Evolutionary conservation across 176 grass and related monocot genomes (phyloP), one percentile per base, ranked within the genome.

Genomic region (Carex littledalei): DNA sequence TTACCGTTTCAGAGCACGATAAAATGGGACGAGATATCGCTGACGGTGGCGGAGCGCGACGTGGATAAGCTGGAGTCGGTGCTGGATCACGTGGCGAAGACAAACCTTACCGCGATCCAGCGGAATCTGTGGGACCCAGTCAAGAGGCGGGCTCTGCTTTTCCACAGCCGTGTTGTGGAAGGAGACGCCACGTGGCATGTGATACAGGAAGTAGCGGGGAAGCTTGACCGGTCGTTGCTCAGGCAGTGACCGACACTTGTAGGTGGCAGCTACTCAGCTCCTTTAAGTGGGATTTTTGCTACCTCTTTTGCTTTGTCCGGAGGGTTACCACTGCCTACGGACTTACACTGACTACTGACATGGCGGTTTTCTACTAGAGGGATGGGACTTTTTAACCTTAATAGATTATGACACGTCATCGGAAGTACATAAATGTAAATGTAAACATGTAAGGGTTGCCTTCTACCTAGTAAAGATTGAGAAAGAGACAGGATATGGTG

Each of bases 101-200:
- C 95, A 1, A 98, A 98, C 77, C 86, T 98, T 5, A 90, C 89
- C 0, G 34, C 2, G 8, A 94, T 98, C 81, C 95, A 94, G 85
- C 87, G 87, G 83, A 98, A 93, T 58, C 67, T 98, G 64, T 98
- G 92, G 95, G 92, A 98, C 45, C 95, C 92, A 13, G 80, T 80
- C n/a, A 94, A 88, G 69, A 80, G 91, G 2, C 87, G 84, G 22
- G 92, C 85, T 1, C 75, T 98, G 18, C 73, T 98, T 41, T 98
- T 94, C 58, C 89, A 91, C 32, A 87, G 84, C 12, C 90, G 78
- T 4, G 80, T 90, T 56, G 50, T 85, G 81, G 86, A 82, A 18
- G 95, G 95, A 9, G 95, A 98, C 63, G 92, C 92, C 65, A 94
- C 95, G 85, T 98, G 95, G 95, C 95, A 93, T 67, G 95, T 89